Evolutionary conservation across 108 stramenopile genomes (phyloP), one percentile per base, ranked within the genome.

Genomic region (Craspedostauros australis): DNA sequence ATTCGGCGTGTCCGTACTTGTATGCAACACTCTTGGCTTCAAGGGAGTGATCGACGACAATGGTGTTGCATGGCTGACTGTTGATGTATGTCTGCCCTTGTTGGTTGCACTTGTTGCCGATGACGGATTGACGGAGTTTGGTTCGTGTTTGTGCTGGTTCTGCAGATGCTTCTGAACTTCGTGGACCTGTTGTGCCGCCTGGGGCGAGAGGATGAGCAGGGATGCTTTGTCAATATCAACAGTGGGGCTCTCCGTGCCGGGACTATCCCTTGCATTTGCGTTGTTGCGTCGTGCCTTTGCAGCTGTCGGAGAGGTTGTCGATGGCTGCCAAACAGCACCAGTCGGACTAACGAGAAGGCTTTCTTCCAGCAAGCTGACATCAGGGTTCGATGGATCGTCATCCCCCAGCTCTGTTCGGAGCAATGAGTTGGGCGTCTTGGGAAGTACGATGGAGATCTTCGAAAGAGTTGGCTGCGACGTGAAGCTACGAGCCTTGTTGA

Each of bases 391-490:
- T 12, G 29, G 31, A 29, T 43, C 31, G 11, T 34, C 39, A 18
- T 20, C 43, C 9, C 52, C 45, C 45, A 71, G 22, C 50, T 71
- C 70, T 8, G 48, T 71, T n/a, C 52, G 60, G 7, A 71, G 43
- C 25, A 71, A 42, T 0, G 62, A 63, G 21, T 71, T 71, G 3
- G 70, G 70, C 37, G 68, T 69, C 39, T 50, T 69, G 2, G 66
- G 66, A 19, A 41, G n/a, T n/a, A n/a, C n/a, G n/a, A n/a, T n/a
- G n/a, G n/a, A n/a, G n/a, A n/a, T n/a, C n/a, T n/a, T n/a, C n/a
- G n/a, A n/a, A n/a, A n/a, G n/a, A n/a, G n/a, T n/a, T n/a, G n/a
- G n/a, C n/a, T n/a, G n/a, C n/a, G n/a, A n/a, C n/a, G n/a, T n/a
- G n/a, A n/a, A n/a, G n/a, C n/a, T n/a, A n/a, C n/a, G n/a, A n/a